phyloP scores from a whole-genome alignment of 2,329 filamentous ascomycete genomes.

The Aureobasidium sp. region DNA sequence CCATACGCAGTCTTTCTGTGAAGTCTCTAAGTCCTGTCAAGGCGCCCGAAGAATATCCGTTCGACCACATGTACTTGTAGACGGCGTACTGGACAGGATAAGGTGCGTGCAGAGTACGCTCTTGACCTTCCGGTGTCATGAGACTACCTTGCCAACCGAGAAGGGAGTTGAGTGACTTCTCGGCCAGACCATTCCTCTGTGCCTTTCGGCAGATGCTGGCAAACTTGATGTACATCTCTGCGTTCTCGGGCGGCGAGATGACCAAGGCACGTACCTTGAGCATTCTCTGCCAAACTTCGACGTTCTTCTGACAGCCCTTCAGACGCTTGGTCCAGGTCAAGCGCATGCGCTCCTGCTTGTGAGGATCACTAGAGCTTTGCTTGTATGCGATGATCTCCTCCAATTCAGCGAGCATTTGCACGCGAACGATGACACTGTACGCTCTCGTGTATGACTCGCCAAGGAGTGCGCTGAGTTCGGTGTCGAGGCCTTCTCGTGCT shows the following conservation, averaged over 20 bases:
- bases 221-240: slow-evolving; percentile 99
- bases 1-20: slow-evolving; percentile 52
- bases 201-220: slow-evolving; percentile 97
- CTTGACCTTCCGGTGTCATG: slow-evolving; percentile 56
- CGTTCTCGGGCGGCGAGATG: slow-evolving; percentile 84
- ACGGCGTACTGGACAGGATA: slow-evolving; percentile 93
- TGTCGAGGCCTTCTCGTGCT: slow-evolving; percentile 87
- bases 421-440: slow-evolving; percentile 94
- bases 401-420: slow-evolving; percentile 97
- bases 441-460: slow-evolving; percentile 97
- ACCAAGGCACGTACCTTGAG: slow-evolving; percentile 89
- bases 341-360: slow-evolving; percentile 85
- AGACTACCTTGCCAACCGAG: slow-evolving; percentile 48
- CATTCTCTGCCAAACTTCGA: slow-evolving; percentile 98
- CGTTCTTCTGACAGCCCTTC: slow-evolving; percentile 90
- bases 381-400: slow-evolving; percentile 99
- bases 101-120: slow-evolving; percentile 42
- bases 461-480: slow-evolving; percentile 90
- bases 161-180: slow-evolving; percentile 89
- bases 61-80: slow-evolving; percentile 94
- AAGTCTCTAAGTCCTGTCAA: slow-evolving; percentile 57
- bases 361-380: slow-evolving; percentile 69
- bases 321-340: slow-evolving; percentile 93
- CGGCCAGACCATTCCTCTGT: slow-evolving; percentile 84
- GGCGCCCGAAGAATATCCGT: slow-evolving; percentile 59